These are phyloP conservation scores for Lactifluus volemus DNA, from an alignment of 768 basidiomycete species.

Conservation along the genomic window DNA sequence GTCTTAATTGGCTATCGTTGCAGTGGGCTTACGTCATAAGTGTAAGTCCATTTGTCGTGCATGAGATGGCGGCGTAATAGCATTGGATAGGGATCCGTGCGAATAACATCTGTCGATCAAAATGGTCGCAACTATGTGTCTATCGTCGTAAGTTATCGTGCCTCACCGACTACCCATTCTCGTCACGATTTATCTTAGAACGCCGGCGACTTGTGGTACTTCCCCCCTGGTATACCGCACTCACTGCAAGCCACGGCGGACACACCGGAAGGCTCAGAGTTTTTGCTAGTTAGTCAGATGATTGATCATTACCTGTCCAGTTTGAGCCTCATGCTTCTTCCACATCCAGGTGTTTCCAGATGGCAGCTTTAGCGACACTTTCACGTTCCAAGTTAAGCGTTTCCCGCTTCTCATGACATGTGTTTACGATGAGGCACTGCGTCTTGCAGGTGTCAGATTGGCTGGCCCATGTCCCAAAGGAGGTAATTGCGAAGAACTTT, in stretches of 20 bases:
- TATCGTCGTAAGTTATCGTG: slow-evolving; percentile 5
- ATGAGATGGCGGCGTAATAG: neutral
- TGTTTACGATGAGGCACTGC: neutral
- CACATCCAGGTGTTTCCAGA: slow-evolving; percentile 28
- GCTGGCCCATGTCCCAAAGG: slow-evolving; percentile 29
- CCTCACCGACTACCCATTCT: neutral
- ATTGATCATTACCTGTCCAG: neutral
- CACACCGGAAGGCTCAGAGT: slow-evolving; percentile 26
- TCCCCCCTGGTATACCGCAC: slow-evolving; percentile 32
- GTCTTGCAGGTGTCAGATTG: slow-evolving; percentile 26
- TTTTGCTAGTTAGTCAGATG: slow-evolving; percentile 26
- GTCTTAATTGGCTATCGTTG: neutral
- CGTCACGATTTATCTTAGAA: neutral
- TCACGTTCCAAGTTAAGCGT: slow-evolving; percentile 27
- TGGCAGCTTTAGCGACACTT: slow-evolving; percentile 29
- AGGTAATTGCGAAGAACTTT: slow-evolving; percentile 32
- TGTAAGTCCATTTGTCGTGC: slow-evolving; percentile 13
- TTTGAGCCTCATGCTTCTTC: neutral
- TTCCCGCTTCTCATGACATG: neutral
- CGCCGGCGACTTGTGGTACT: slow-evolving; percentile 23
- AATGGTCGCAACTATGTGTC: slow-evolving; percentile 16
- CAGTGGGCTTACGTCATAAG: slow-evolving; percentile 30
- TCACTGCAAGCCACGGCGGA: slow-evolving; percentile 29
- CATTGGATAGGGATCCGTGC: slow-evolving; percentile 11
- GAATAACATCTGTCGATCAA: slow-evolving; percentile 12